phyloP scores from a whole-genome alignment of 2,329 filamentous ascomycete genomes.

The Aspergillus sp. region DNA sequence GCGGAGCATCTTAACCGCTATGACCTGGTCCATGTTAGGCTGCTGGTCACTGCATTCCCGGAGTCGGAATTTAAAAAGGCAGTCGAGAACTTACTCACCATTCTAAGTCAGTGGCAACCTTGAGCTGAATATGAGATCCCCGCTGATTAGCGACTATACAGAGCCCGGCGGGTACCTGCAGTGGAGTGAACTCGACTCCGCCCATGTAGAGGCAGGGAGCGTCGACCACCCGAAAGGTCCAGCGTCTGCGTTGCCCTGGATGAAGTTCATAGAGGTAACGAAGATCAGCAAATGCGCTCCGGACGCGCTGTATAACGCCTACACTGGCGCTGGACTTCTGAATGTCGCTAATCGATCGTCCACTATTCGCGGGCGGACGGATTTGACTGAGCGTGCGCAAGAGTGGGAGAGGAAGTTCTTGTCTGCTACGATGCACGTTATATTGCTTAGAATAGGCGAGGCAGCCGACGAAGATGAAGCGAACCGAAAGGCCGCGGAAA shows the following conservation, averaged over 20 bases:
- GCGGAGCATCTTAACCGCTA: constrained; percentile 2
- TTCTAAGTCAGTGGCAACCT: background rate
- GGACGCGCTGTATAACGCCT: background rate
- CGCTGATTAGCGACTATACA: background rate
- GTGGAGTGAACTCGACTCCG: constrained; percentile 4
- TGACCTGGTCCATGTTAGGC: constrained; percentile 4
- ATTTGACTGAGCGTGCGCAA: background rate
- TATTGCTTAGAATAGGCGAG: background rate
- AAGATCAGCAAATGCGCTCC: background rate
- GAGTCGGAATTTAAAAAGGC: background rate
- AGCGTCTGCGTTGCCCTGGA: background rate
- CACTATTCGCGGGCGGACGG: background rate
- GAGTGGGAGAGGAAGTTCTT: constrained; percentile 1
- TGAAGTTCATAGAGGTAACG: background rate
- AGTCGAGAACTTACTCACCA: background rate
- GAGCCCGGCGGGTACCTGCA: constrained; percentile 4
- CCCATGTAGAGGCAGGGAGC: background rate
- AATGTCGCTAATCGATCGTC: background rate
- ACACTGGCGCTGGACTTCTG: background rate
- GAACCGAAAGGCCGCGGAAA: background rate
- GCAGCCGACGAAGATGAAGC: background rate
- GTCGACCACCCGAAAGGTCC: background rate
- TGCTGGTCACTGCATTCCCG: background rate
- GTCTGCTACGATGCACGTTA: background rate
- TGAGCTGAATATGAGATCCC: background rate